These are phyloP conservation scores for Lophiostoma macrostomum DNA, from an alignment of 495 filamentous ascomycete species.

Conservation along the genomic window DNA sequence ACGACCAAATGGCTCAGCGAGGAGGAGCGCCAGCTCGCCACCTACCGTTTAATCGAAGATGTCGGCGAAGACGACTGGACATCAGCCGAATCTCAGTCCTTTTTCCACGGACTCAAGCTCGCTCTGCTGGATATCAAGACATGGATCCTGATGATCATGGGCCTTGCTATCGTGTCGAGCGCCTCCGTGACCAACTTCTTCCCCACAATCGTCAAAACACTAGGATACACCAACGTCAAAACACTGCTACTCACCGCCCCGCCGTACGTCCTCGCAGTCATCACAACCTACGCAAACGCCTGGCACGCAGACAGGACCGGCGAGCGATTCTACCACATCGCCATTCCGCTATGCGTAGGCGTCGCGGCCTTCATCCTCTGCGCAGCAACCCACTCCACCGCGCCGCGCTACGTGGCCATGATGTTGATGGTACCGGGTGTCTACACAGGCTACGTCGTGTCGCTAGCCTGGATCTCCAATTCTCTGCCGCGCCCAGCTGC, in stretches of 20 bases:
- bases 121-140: conserved; percentile 71
- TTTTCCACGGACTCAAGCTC: conserved; percentile 61
- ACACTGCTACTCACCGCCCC: conserved; percentile 76
- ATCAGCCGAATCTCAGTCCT: conserved; percentile 57
- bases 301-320: conserved; percentile 77
- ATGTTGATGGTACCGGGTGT: conserved; percentile 73
- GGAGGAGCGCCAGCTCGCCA: conserved; percentile 64
- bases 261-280: conserved; percentile 56
- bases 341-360: conserved; percentile 63
- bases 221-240: conserved; percentile 63
- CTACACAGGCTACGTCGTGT: conserved; percentile 66
- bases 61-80: conserved; percentile 67
- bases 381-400: conserved; percentile 61
- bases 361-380: conserved; percentile 73
- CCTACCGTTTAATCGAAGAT: conserved; percentile 72
- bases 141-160: conserved; percentile 64
- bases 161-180: conserved; percentile 69
- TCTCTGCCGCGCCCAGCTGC: conserved; percentile 77
- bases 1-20: conserved; percentile 71
- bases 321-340: conserved; percentile 77
- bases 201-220: conserved; percentile 74
- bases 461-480: conserved; percentile 75
- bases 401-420: conserved; percentile 74
- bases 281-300: conserved; percentile 68
- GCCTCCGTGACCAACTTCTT: conserved; percentile 87